phyloP scores from a whole-genome alignment of 805 yeast genomes.

The Naumovozyma castellii region DNA sequence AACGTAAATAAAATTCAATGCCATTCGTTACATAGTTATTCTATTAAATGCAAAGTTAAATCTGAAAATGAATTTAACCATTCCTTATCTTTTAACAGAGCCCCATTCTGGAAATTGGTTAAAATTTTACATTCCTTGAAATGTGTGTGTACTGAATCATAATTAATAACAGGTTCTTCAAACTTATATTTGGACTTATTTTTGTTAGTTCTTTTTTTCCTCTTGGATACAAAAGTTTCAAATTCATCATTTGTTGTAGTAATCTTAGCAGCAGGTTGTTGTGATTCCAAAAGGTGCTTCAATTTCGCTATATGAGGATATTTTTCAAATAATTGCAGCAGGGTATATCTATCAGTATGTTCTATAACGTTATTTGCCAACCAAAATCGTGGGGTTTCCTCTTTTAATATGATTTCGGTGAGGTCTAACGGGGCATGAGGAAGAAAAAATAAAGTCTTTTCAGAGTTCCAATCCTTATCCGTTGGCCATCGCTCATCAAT shows the following conservation, averaged over 20 bases:
- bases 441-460: constrained; percentile 42
- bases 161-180: constrained; percentile 16
- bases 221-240: constrained; percentile 15
- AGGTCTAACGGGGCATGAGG: constrained; percentile 67
- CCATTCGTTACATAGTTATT: too few species aligned
- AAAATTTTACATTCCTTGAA: constrained; percentile 15
- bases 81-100: constrained; percentile 14
- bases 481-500: constrained; percentile 16
- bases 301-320: constrained; percentile 39
- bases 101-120: constrained; percentile 21
- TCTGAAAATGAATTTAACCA: constrained; percentile 50
- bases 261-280: constrained; percentile 5
- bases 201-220: constrained; percentile 14
- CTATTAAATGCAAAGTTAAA: constrained; percentile 35
- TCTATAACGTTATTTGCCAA: constrained; percentile 44
- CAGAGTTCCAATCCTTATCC: constrained; percentile 13
- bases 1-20: too few species aligned
- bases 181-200: constrained; percentile 5
- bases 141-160: constrained; percentile 11
- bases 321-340: constrained; percentile 32
- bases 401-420: constrained; percentile 34
- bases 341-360: constrained; percentile 47
- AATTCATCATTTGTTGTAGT: constrained; percentile 8
- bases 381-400: constrained; percentile 31
- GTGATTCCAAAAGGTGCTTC: constrained; percentile 10